A percentile compares a stretch with the other conserved stretches of the same genome.
These are phyloP conservation scores for Amylostereum areolatum DNA, from an alignment of 1,284 basidiomycete genomes.

Conservation along the genomic window DNA sequence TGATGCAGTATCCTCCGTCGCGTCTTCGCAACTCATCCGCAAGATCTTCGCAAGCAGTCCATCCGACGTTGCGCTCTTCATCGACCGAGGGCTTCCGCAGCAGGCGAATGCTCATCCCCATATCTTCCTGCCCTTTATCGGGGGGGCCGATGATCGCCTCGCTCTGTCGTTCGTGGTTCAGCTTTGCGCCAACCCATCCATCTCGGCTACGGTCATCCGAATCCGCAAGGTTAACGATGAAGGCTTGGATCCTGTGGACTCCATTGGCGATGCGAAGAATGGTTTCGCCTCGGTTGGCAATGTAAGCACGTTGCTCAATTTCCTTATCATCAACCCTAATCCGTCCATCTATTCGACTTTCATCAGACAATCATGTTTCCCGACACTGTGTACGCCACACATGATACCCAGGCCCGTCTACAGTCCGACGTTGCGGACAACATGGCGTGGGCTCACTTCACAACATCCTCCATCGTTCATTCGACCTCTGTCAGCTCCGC, in stretches of 20 bases:
- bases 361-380: slow-evolving; percentile 40
- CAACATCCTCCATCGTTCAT: slow-evolving; percentile 18
- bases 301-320: too few species aligned
- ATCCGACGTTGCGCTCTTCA: slow-evolving; percentile 74
- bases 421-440: slow-evolving; percentile 72
- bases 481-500: slow-evolving; percentile 31
- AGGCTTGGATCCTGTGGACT: too few species aligned
- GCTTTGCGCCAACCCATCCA: slow-evolving; percentile 58
- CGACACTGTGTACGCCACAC: slow-evolving; percentile 64
- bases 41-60: slow-evolving; percentile 66
- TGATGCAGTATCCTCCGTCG: slow-evolving; percentile 39
- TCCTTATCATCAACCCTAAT: too few species aligned
- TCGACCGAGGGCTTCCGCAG: slow-evolving; percentile 50
- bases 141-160: slow-evolving; percentile 87
- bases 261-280: too few species aligned
- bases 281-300: too few species aligned
- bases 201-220: slow-evolving; percentile 67
- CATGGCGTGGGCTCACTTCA: slow-evolving; percentile 56
- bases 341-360: neutral
- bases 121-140: slow-evolving; percentile 85
- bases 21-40: slow-evolving; percentile 78
- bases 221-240: slow-evolving; percentile 38
- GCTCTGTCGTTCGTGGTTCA: slow-evolving; percentile 78
- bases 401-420: slow-evolving; percentile 56
- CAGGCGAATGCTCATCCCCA: slow-evolving; percentile 39